phyloP scores from a whole-genome alignment of 2,329 filamentous ascomycete genomes.

The Arachnopeziza araneosa region DNA sequence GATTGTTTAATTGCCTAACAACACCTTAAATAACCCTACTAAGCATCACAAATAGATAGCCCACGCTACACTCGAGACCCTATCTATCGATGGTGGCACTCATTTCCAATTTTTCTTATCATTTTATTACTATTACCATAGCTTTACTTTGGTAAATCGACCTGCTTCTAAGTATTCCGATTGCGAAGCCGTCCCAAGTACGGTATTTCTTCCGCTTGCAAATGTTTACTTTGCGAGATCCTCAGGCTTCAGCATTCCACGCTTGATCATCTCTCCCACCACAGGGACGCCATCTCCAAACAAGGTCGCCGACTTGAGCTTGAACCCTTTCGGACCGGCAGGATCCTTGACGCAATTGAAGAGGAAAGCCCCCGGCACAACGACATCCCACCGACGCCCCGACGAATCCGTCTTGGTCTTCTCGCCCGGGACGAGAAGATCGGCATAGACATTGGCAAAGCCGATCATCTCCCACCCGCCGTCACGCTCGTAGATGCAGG shows the following conservation, averaged over 20 bases:
- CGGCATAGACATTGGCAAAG: constrained; percentile 5
- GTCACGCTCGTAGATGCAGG: constrained; percentile 1
- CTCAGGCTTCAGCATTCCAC: constrained; percentile 6
- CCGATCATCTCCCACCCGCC: constrained; percentile 3
- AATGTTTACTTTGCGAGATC: not conserved
- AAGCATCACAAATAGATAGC: no score
- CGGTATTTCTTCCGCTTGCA: not conserved
- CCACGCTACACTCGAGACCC: no score
- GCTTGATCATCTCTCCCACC: not conserved
- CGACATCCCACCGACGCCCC: constrained; percentile 3
- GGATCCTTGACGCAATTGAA: constrained; percentile 5
- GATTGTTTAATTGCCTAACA: no score
- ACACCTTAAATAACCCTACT: no score
- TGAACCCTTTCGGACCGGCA: constrained; percentile 3
- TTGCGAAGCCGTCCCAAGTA: not conserved
- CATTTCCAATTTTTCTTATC: no score
- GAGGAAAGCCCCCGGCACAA: constrained; percentile 3
- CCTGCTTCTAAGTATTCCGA: no score
- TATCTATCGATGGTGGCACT: no score
- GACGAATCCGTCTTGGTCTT: constrained; percentile 1
- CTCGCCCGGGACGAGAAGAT: constrained; percentile 1
- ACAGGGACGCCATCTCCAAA: constrained; percentile 1
- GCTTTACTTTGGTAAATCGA: no score
- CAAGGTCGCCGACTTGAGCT: constrained; percentile 1
- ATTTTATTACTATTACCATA: no score